These are phyloP conservation scores for Hirsutella rhossiliensis DNA, from an alignment of 2,329 filamentous ascomycete genomes.

Conservation along the genomic window DNA sequence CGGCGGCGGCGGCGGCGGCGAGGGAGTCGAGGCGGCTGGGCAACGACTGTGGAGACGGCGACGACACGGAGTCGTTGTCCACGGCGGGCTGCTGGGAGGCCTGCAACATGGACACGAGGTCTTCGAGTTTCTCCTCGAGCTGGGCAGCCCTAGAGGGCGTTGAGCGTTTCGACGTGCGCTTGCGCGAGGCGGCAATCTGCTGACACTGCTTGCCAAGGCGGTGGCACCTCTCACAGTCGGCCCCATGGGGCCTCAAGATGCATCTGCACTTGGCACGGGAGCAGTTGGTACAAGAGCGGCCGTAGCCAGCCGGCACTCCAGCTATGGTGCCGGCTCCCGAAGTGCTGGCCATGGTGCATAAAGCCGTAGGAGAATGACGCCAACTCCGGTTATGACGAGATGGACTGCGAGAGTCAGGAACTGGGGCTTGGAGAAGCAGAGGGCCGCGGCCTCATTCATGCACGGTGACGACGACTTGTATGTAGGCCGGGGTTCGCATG, in stretches of 20 bases:
- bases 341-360: too few species aligned
- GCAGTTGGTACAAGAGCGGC: conserved; percentile 33
- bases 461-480: too few species aligned
- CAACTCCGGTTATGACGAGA: too few species aligned
- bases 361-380: too few species aligned
- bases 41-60: conserved; percentile 4
- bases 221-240: conserved; percentile 27
- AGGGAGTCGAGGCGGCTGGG: conserved; percentile 23
- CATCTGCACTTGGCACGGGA: conserved; percentile 37
- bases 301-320: conserved; percentile 26
- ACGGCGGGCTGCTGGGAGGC: conserved; percentile 12
- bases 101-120: conserved; percentile 32
- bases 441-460: too few species aligned
- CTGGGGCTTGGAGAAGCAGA: too few species aligned
- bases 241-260: conserved; percentile 22
- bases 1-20: conserved; percentile 14
- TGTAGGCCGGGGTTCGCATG: too few species aligned
- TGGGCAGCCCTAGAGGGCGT: conserved; percentile 27
- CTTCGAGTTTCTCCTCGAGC: conserved; percentile 37
- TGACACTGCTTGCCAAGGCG: conserved; percentile 35
- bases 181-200: conserved; percentile 28
- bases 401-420: too few species aligned
- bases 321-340: neutral
- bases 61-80: neutral
- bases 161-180: conserved; percentile 21